Conservation (phyloP, 2,329 filamentous ascomycete species). For the Lasiodiplodia theobromae region DNA sequence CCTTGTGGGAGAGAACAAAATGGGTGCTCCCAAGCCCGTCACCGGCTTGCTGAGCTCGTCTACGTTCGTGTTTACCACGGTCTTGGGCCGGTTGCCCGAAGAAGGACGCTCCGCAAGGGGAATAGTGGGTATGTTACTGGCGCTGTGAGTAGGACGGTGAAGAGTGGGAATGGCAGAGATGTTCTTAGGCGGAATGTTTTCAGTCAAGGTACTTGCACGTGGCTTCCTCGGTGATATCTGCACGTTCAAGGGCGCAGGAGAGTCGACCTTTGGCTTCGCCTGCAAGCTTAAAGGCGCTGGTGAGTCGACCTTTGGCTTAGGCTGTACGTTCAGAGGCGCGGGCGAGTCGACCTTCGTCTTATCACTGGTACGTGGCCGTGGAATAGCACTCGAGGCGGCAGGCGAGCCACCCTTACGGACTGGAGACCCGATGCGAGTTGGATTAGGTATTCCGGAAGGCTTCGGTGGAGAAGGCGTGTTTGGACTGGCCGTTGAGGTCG, state of each 20-base stretch:
- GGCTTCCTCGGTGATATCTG: conserved; percentile 3
- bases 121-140: conserved; percentile 16
- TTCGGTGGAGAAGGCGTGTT: conserved; percentile 47
- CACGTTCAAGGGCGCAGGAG: conserved; percentile 1
- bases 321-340: background rate
- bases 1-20: conserved; percentile 23
- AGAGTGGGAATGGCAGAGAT: conserved; percentile 17
- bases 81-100: conserved; percentile 51
- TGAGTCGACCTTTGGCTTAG: conserved; percentile 7
- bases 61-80: conserved; percentile 29
- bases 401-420: conserved; percentile 55
- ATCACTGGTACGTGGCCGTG: conserved; percentile 11
- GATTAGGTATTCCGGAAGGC: conserved; percentile 47
- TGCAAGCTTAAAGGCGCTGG: background rate
- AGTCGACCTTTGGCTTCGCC: background rate
- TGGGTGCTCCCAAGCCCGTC: conserved; percentile 32
- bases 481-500: conserved; percentile 36
- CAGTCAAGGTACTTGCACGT: conserved; percentile 24
- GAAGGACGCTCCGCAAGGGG: conserved; percentile 25
- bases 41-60: conserved; percentile 28
- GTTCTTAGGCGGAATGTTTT: conserved; percentile 20
- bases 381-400: conserved; percentile 29
- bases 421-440: conserved; percentile 51
- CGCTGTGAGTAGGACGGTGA: conserved; percentile 14
- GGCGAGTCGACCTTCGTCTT: conserved; percentile 6